Base-by-base conservation (phyloP, 169 alveolate species). In the Plasmodium fragile region DNA sequence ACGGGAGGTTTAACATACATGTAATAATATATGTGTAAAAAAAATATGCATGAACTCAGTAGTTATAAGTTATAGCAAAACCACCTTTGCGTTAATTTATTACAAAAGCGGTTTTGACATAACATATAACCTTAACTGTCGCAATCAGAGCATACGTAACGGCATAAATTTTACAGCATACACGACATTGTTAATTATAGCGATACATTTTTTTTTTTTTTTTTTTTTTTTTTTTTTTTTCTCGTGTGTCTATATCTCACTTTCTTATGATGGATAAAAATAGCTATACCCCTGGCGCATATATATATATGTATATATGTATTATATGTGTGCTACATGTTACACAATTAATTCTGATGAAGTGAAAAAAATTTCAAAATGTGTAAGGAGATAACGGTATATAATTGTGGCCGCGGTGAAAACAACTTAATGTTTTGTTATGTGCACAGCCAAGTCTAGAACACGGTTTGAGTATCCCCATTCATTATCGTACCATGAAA, bases 401-500 rank as follows among this genome's bases (percentile, higher is more conserved):
- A n/a, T n/a, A 65, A 65, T 25, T 65, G 75, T 6, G 75, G 18
- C 32, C 30, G 32, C 75, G n/a, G 36, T 4, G 1, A 18, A 22
- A 65, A 22, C 70, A 80, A 81, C 36, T 85, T 87, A 78, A 79
- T 87, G 49, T n/a, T 87, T 77, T 16, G 91, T 71, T 30, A 91
- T 91, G 83, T 91, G 92, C 13, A 81, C 96, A 25, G 98, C 98
- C 53, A 99, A 96, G 95, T 99, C 99, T 32, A 98, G 97, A 81
- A 99, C 96, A 92, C 99, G 98, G 96, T 99, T 98, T 91, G 99
- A 98, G 97, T 98, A 98, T 71, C 99, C 99, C 99, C 99, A 99
- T 96, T 98, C 99, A 96, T 98, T 98, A 96, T 98, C 99, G 95
- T 99, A 99, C 99, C 99, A 99, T 52, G 99, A 97, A 65, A 99